Conservation (phyloP, 805 yeast genomes). For the Ogataea paraovalis region DNA sequence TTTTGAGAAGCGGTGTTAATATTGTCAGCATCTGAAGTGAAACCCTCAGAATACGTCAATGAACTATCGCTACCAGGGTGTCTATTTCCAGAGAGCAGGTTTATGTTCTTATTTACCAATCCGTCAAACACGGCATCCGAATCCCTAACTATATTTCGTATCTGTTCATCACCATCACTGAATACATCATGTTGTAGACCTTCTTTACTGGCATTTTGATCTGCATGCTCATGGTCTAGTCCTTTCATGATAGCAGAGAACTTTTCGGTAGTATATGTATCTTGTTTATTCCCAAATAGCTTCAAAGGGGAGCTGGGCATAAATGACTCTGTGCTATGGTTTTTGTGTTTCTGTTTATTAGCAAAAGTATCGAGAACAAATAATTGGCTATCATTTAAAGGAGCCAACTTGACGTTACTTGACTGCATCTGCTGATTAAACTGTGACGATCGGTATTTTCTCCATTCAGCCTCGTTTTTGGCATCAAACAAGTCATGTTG, state of each 20-base stretch:
- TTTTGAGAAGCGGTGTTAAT: conserved; percentile 12
- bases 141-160: conserved; percentile 20
- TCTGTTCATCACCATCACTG: conserved; percentile 6
- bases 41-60: conserved; percentile 22
- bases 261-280: conserved; percentile 29
- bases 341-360: conserved; percentile 18
- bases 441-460: conserved; percentile 21
- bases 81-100: conserved; percentile 3
- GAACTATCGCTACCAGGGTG: conserved; percentile 8
- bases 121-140: conserved; percentile 21
- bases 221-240: conserved; percentile 12
- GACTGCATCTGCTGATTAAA: conserved; percentile 21
- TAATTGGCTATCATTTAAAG: conserved; percentile 12
- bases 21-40: conserved; percentile 29
- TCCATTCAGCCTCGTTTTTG: conserved; percentile 28
- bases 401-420: conserved; percentile 17
- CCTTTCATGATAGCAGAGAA: conserved; percentile 25
- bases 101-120: conserved; percentile 11
- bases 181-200: conserved; percentile 5
- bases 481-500: conserved; percentile 14
- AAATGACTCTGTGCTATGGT: conserved; percentile 19
- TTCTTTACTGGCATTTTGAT: conserved; percentile 11
- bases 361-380: conserved; percentile 31
- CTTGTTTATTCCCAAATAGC: conserved; percentile 27
- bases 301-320: conserved; percentile 30